Evolutionary conservation across 139 green algal species (phyloP), one percentile per base, ranked within the genome.

Genomic region (Astrephomene gubernaculifera): DNA sequence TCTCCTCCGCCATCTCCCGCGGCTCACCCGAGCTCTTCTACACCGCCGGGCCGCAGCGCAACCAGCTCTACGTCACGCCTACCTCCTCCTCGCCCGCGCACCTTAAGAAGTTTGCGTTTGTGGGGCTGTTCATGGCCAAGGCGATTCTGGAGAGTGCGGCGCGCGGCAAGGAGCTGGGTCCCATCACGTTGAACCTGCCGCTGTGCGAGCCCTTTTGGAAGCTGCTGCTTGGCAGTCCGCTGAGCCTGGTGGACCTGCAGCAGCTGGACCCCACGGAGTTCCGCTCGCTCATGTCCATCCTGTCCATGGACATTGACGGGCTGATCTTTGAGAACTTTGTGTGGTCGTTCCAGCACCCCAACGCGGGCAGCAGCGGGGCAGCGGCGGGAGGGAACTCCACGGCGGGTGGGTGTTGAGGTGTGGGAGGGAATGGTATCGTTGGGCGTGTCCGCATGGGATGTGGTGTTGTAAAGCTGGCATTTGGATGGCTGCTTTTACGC

Each of bases 161-260:
- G 36, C 86, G 90, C 54, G 87, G 87, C 72, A 93, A 93, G 82
- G 91, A 94, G 80, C 86, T 94, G 79, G 91, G 91, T 39, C 82
- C 91, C 60, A 90, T 94, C 69, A 89, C 89, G 44, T 87, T 94
- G 54, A 94, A 92, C 91, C 91, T 94, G 63, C 82, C 60, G 44
- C 90, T 92, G 70, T 91, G 86, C 67, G 91, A 94, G 86, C 91
- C 91, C 1, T 90, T 94, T 76, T 94, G 91, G 91, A 94, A 94
- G 89, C 91, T 94, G 82, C 74, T 94, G 86, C 83, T 92, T 63
- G 91, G 91, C 68, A 89, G 88, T 49, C 91, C 91, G 14, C 83
- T 94, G 36, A 89, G 87, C 69, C 81, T 94, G 25, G 90, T 92
- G 87, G 91, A 94, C 86, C 83, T 94, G 72, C 89, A 92, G 84